These are phyloP conservation scores for Hypholoma sublateritium DNA, from an alignment of 768 basidiomycete species.

Conservation along the genomic window DNA sequence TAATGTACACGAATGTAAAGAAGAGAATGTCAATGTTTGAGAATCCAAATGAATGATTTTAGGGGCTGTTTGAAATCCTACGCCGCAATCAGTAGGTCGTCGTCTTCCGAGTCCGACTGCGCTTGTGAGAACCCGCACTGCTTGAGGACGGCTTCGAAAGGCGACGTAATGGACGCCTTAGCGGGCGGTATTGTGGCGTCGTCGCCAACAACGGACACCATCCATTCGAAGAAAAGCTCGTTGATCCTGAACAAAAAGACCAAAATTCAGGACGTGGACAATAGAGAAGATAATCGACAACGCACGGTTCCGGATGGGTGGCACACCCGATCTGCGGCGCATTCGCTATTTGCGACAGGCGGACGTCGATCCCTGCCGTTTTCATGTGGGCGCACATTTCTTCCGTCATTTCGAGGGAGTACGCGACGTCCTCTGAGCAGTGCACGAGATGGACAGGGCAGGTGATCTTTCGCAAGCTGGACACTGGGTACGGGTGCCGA, in stretches of 20 bases:
- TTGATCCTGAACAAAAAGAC: not conserved
- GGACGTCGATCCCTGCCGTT: conserved; percentile 27
- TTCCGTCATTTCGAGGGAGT: conserved; percentile 25
- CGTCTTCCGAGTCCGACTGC: conserved; percentile 24
- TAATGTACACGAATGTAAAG: too few species aligned
- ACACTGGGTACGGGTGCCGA: conserved; percentile 19
- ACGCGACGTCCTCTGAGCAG: conserved; percentile 35
- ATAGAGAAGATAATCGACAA: not conserved
- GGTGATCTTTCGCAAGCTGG: conserved; percentile 22
- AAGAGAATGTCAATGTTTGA: too few species aligned
- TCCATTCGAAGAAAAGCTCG: conserved; percentile 26
- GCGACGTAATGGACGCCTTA: conserved; percentile 23
- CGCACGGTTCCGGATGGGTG: conserved; percentile 31
- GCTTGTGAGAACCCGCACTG: conserved; percentile 23
- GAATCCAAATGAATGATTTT: too few species aligned
- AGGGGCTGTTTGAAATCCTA: not conserved
- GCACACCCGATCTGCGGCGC: conserved; percentile 38
- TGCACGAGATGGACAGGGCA: conserved; percentile 34
- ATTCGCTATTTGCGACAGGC: conserved; percentile 21
- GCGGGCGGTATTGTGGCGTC: conserved; percentile 21
- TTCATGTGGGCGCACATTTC: conserved; percentile 24
- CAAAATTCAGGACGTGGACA: not conserved
- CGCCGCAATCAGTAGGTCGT: conserved; percentile 1
- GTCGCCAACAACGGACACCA: conserved; percentile 4
- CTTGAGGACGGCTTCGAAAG: conserved; percentile 26